A percentile compares a stretch with the other conserved stretches of the same genome.
Evolutionary conservation across 768 basidiomycete species (phyloP).

Genomic region (Suillus luteus): DNA sequence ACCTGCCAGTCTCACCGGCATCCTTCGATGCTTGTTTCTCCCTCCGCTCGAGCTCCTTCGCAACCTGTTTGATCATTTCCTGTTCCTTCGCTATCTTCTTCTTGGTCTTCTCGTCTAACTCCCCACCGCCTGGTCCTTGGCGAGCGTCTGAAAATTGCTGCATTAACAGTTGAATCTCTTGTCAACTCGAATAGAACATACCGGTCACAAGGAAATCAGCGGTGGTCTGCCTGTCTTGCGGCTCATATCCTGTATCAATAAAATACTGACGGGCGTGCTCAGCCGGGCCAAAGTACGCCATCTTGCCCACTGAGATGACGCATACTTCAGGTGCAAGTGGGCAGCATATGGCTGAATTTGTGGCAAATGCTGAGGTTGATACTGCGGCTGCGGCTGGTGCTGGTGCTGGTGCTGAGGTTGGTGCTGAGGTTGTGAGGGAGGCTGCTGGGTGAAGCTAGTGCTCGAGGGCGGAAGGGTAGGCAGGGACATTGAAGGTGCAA

Average conservation of each 20-base stretch:
- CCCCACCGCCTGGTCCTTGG: slow-evolving; percentile 47
- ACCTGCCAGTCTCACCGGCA: slow-evolving; percentile 24
- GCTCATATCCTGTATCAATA: too few species aligned
- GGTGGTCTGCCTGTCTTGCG: too few species aligned
- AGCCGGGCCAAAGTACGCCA: too few species aligned
- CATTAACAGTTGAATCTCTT: too few species aligned
- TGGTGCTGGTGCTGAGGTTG: slow-evolving; percentile 32
- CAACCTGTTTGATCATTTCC: slow-evolving; percentile 69
- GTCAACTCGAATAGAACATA: too few species aligned
- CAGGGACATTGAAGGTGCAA: slow-evolving; percentile 6
- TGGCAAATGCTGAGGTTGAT: slow-evolving; percentile 37
- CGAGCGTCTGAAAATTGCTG: slow-evolving; percentile 48
- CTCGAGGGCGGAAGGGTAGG: background rate
- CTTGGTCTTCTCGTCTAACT: slow-evolving; percentile 74
- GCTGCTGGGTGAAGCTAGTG: slow-evolving; percentile 2
- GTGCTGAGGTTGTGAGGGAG: slow-evolving; percentile 18
- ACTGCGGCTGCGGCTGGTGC: slow-evolving; percentile 12
- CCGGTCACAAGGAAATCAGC: too few species aligned
- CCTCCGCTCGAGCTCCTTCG: slow-evolving; percentile 75
- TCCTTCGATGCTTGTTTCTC: slow-evolving; percentile 57
- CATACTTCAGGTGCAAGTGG: slow-evolving; percentile 66
- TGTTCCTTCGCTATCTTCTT: slow-evolving; percentile 84
- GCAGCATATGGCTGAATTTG: slow-evolving; percentile 55
- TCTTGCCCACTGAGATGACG: too few species aligned
- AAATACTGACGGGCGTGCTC: too few species aligned